phyloP scores from a whole-genome alignment of 305 asterid species.

The Lippia alba region DNA sequence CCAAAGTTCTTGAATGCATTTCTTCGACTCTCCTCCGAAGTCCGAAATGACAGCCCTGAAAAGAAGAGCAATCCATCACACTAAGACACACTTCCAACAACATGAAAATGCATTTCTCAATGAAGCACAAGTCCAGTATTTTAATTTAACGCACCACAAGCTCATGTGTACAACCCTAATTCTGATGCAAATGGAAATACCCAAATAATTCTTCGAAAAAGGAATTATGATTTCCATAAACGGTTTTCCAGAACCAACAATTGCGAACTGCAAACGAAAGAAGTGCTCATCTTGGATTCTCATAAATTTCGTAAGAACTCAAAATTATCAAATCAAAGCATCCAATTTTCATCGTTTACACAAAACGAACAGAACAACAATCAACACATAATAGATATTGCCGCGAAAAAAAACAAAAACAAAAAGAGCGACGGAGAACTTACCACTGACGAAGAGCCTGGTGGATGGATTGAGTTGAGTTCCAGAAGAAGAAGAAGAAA shows the following conservation, averaged over 20 bases:
- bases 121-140: neutral
- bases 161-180: neutral
- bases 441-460: slow-evolving; percentile 79
- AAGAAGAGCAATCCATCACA: slow-evolving; percentile 20
- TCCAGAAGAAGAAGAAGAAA: slow-evolving; percentile 43
- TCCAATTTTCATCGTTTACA: slow-evolving; percentile 9
- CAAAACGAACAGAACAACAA: slow-evolving; percentile 5
- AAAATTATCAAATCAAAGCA: neutral
- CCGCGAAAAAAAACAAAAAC: neutral
- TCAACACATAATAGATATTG: slow-evolving; percentile 10
- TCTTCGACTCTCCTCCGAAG: slow-evolving; percentile 73
- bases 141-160: neutral
- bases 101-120: slow-evolving; percentile 17
- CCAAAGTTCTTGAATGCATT: slow-evolving; percentile 72
- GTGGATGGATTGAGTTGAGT: slow-evolving; percentile 50
- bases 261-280: neutral
- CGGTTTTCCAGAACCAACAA: neutral
- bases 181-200: neutral
- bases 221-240: neutral
- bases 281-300: neutral
- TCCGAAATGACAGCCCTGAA: slow-evolving; percentile 82
- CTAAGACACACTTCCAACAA: neutral
- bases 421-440: slow-evolving; percentile 23
- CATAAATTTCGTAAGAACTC: neutral
- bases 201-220: neutral